phyloP scores from a whole-genome alignment of 1,284 basidiomycete species.

The Flammula alnicola region DNA sequence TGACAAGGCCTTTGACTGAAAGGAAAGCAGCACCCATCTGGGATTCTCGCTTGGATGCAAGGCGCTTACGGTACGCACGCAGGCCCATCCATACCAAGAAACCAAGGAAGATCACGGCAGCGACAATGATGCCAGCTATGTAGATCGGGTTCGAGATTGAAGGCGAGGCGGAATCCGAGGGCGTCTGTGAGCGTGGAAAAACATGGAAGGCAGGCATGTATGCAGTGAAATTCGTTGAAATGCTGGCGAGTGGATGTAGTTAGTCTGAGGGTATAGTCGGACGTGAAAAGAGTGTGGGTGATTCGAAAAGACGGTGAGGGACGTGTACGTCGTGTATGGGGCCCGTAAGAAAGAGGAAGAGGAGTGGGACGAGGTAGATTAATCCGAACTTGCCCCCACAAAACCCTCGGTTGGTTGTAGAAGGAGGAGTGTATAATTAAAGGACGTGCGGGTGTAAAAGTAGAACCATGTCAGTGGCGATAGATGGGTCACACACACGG shows the following conservation, averaged over 20 bases:
- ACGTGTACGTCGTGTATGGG: conserved; percentile 17
- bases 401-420: background rate
- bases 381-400: background rate
- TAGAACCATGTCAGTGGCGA: no score
- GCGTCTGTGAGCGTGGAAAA: conserved; percentile 19
- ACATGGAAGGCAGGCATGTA: conserved; percentile 29
- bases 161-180: conserved; percentile 6
- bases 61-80: conserved; percentile 46
- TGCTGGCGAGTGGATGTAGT: background rate
- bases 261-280: background rate
- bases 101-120: conserved; percentile 49
- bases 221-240: background rate
- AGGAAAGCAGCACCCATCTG: conserved; percentile 48
- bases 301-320: conserved; percentile 22
- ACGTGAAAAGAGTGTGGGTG: conserved; percentile 17
- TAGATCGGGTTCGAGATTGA: conserved; percentile 38
- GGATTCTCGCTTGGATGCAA: conserved; percentile 39
- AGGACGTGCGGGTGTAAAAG: no score
- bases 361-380: no score
- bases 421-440: no score
- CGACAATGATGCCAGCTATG: conserved; percentile 50
- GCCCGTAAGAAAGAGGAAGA: conserved; percentile 3
- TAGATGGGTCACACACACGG: no score
- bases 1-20: conserved; percentile 49
- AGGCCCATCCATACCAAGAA: conserved; percentile 38